Conservation (phyloP, 2,329 filamentous ascomycete species). For the Cordyceps tenuipes region DNA sequence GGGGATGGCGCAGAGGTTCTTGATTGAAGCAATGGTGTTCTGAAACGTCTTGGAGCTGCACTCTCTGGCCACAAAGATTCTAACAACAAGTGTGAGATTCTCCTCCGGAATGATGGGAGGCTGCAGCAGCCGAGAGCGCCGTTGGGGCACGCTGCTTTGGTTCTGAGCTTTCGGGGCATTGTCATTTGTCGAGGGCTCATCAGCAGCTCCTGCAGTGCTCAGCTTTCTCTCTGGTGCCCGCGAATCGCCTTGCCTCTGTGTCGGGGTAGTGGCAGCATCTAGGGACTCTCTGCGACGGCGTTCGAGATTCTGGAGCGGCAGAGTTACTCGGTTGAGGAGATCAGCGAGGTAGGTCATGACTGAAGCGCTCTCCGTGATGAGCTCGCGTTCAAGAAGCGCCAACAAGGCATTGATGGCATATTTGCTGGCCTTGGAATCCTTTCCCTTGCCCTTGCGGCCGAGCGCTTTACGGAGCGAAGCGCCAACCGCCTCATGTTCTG, state of each 20-base stretch:
- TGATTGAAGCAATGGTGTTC: constrained; percentile 96
- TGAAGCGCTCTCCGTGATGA: constrained; percentile 93
- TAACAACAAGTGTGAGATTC: constrained; percentile 89
- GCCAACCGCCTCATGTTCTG: constrained; percentile 74
- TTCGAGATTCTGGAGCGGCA: constrained; percentile 72
- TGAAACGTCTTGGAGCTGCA: constrained; percentile 98
- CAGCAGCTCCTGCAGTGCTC: constrained; percentile 11
- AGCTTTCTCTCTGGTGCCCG: constrained; percentile 25
- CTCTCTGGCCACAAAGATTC: constrained; percentile 90
- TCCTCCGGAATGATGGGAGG: constrained; percentile 80
- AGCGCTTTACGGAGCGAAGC: constrained; percentile 67
- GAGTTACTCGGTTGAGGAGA: constrained; percentile 79
- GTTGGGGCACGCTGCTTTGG: constrained; percentile 30
- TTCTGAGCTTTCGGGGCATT: constrained; percentile 19
- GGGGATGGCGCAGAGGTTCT: constrained; percentile 89
- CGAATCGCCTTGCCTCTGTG: constrained; percentile 15
- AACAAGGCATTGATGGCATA: constrained; percentile 90
- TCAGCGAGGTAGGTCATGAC: constrained; percentile 92
- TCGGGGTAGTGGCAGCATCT: constrained; percentile 26
- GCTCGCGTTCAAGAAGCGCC: constrained; percentile 78
- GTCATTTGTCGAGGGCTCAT: constrained; percentile 23
- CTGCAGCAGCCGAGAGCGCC: constrained; percentile 53
- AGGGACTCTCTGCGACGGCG: constrained; percentile 71
- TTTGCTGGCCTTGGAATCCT: constrained; percentile 74
- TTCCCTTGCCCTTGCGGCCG: constrained; percentile 78